These are phyloP conservation scores for Hyphopichia fennica DNA, from an alignment of 1,139 yeast genomes.

Conservation along the genomic window DNA sequence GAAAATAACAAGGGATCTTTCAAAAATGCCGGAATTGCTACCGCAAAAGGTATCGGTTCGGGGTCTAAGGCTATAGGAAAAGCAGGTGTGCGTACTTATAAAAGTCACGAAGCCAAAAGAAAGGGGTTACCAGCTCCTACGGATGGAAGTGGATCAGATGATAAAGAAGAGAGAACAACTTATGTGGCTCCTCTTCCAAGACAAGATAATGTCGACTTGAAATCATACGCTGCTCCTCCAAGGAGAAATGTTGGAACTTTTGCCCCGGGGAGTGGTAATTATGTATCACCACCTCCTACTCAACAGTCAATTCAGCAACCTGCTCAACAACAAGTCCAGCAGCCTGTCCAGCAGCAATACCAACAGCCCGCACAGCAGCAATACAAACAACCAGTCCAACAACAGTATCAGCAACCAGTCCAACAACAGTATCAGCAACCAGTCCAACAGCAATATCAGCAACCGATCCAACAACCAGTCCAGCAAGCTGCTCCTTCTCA, in stretches of 20 bases:
- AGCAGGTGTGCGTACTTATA: constrained; percentile 53
- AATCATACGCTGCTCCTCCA: constrained; percentile 40
- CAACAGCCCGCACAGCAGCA: constrained; percentile 9
- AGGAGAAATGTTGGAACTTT: constrained; percentile 24
- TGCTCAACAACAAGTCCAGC: constrained; percentile 9
- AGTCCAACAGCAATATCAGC: constrained; percentile 5
- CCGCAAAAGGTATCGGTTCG: constrained; percentile 49
- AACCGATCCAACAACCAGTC: constrained; percentile 1
- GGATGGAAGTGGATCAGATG: not conserved
- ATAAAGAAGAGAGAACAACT: constrained; percentile 1
- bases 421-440: constrained; percentile 5
- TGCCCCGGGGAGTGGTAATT: constrained; percentile 1
- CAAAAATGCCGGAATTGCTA: constrained; percentile 47
- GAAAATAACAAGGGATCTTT: constrained; percentile 51
- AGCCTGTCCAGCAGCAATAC: constrained; percentile 8
- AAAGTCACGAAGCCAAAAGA: constrained; percentile 33
- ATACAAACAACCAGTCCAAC: constrained; percentile 8
- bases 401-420: constrained; percentile 4
- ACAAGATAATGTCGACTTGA: constrained; percentile 11
- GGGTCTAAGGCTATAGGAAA: constrained; percentile 49
- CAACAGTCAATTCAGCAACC: constrained; percentile 5
- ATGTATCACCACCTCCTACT: constrained; percentile 6
- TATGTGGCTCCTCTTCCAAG: not conserved
- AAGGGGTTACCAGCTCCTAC: constrained; percentile 16
- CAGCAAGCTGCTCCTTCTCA: constrained; percentile 4